These are phyloP conservation scores for Peribolospora baueri DNA, from an alignment of 768 basidiomycete species.

Conservation along the genomic window DNA sequence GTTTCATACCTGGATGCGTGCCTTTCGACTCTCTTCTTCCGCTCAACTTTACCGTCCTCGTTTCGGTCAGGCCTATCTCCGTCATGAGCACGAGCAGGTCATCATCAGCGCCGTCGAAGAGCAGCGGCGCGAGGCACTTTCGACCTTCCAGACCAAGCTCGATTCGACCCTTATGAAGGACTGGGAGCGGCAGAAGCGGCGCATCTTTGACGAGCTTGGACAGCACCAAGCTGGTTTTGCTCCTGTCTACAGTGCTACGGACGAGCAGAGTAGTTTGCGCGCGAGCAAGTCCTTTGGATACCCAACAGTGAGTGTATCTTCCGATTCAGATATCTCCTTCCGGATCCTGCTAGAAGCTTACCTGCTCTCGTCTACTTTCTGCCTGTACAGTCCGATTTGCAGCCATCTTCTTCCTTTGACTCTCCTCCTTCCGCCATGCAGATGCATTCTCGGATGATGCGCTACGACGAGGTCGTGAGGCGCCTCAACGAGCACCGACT, in stretches of 20 bases:
- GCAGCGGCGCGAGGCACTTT: conserved; percentile 56
- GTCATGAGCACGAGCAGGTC: conserved; percentile 84
- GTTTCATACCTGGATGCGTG: too few species aligned
- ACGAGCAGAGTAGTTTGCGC: too few species aligned
- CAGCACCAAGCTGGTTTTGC: conserved; percentile 5
- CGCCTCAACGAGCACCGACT: conserved; percentile 52
- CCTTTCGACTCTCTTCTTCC: background rate
- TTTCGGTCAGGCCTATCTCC: conserved; percentile 41
- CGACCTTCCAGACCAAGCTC: conserved; percentile 56
- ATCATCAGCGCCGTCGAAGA: conserved; percentile 86
- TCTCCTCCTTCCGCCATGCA: conserved; percentile 1
- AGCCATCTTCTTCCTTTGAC: background rate
- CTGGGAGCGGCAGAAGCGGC: conserved; percentile 76
- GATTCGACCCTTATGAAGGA: conserved; percentile 50
- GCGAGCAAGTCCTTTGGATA: background rate
- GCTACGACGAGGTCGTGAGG: conserved; percentile 58
- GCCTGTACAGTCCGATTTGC: too few species aligned
- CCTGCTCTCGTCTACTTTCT: too few species aligned
- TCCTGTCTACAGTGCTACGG: background rate
- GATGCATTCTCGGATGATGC: conserved; percentile 80
- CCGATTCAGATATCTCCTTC: background rate
- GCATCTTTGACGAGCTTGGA: conserved; percentile 71
- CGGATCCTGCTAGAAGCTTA: too few species aligned
- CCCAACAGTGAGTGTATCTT: background rate
- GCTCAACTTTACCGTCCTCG: too few species aligned